Evolutionary conservation across 352 stramenopile genomes (phyloP).

Genomic region (Phytophthora macrochlamydospora): DNA sequence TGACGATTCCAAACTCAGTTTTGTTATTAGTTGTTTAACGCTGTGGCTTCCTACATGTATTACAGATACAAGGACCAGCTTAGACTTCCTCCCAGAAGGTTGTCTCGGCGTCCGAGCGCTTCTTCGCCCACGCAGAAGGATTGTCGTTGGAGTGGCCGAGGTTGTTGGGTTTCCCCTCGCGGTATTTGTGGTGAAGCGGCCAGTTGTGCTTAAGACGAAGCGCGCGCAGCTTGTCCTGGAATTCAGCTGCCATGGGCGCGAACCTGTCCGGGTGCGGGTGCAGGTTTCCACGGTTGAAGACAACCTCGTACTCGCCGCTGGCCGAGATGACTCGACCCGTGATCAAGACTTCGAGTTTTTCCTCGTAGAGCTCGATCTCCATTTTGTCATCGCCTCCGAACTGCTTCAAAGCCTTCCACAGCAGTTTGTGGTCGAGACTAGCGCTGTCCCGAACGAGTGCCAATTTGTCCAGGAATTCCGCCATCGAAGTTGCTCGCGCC

Average conservation of each 20-base stretch:
- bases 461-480: constrained; percentile 36
- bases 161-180: constrained; percentile 41
- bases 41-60: not conserved
- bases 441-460: constrained; percentile 24
- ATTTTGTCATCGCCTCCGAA: constrained; percentile 16
- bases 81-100: constrained; percentile 50
- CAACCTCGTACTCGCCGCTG: constrained; percentile 30
- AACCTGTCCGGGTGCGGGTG: constrained; percentile 52
- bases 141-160: constrained; percentile 51
- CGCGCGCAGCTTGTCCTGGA: constrained; percentile 39
- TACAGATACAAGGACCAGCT: constrained; percentile 16
- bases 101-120: constrained; percentile 29
- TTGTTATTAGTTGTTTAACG: constrained; percentile 10
- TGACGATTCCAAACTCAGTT: constrained; percentile 5
- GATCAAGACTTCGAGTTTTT: constrained; percentile 56
- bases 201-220: constrained; percentile 39
- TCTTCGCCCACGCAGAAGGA: constrained; percentile 46
- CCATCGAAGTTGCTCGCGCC: constrained; percentile 31
- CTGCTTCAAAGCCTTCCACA: constrained; percentile 53
- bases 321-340: constrained; percentile 40
- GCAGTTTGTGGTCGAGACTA: constrained; percentile 51
- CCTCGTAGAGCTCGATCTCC: constrained; percentile 47
- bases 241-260: constrained; percentile 42
- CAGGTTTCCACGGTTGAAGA: constrained; percentile 75
- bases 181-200: constrained; percentile 50